Evolutionary conservation across 2,329 filamentous ascomycete species (phyloP), one percentile per base, ranked within the genome.

Genomic region (Fusarium sp.): DNA sequence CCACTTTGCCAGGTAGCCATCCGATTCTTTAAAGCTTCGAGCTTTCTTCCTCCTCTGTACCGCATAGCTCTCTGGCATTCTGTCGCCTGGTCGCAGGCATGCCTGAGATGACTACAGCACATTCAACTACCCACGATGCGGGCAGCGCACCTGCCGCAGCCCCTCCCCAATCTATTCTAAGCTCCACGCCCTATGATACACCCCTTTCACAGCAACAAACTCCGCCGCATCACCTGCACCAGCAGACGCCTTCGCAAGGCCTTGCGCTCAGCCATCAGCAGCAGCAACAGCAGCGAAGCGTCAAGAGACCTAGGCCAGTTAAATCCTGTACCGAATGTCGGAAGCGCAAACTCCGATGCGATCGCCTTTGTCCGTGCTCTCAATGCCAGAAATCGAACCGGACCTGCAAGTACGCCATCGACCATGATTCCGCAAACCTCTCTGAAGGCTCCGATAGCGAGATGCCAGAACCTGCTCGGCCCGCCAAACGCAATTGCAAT

Each of bases 381-480:
- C 86, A 88, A 73, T 89, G 87, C 73, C 84, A 86, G 51, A 87
- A 86, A 74, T 85, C 85, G n/a, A 83, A 81, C 67, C 84, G 86
- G 36, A 72, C 76, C 39, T 88, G 86, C 77, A 84, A 80, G 68
- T 88, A 88, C 69, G 80, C 84, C 24, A 80, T 84, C 21, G 83
- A 85, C 57, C 81, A 84, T 33, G 83, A 85, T 55, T 79, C 78
- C 10, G 80, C 79, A 34, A 83, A 82, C 68, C 73, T 83, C 14
- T 87, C 85, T 6, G 85, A 87, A 50, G 82, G 75, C n/a, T 85
- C 83, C 22, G 84, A 86, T 47, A 75, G 63, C 42, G 82, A 84
- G 54, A 60, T 73, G 8, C 67, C 70, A 45, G 77, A 79, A 21
- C 49, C 65, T 15, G 65, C 58, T 47, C 79, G 82, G 26, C 80